phyloP scores from a whole-genome alignment of 352 stramenopile species.

The Globisporangium nunn region DNA sequence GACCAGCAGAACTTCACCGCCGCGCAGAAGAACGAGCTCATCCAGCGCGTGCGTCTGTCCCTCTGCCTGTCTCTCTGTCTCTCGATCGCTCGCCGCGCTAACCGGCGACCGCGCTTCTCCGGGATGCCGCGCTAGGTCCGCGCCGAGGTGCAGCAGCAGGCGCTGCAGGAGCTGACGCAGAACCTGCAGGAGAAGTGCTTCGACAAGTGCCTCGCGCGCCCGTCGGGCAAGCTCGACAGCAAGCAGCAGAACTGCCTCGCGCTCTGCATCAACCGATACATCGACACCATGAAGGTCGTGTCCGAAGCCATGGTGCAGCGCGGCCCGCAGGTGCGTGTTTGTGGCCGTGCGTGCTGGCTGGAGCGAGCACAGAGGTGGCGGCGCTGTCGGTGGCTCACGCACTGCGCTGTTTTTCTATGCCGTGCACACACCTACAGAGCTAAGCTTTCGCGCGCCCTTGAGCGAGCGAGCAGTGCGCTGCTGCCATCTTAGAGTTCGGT shows the following conservation, averaged over 20 bases:
- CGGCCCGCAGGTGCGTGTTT: slow-evolving; percentile 36
- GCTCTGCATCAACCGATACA: slow-evolving; percentile 87
- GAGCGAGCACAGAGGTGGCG: not conserved
- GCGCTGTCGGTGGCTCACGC: not conserved
- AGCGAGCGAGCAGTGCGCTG: not conserved
- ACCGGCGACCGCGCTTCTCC: too few relatives aligned
- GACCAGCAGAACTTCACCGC: slow-evolving; percentile 72
- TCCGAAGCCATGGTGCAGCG: slow-evolving; percentile 77
- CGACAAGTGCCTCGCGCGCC: slow-evolving; percentile 82
- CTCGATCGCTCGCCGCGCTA: not conserved
- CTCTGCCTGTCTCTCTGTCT: too few relatives aligned
- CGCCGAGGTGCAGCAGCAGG: slow-evolving; percentile 78
- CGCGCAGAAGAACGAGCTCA: slow-evolving; percentile 80
- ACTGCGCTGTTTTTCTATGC: not conserved
- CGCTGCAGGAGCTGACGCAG: slow-evolving; percentile 80
- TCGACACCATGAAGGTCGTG: slow-evolving; percentile 89
- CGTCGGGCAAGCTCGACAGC: slow-evolving; percentile 78
- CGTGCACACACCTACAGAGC: not conserved
- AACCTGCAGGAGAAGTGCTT: slow-evolving; percentile 89
- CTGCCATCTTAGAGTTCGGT: not conserved
- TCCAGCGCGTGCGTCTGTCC: slow-evolving; percentile 74
- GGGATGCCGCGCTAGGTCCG: slow-evolving; percentile 33
- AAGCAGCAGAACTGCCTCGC: slow-evolving; percentile 89
- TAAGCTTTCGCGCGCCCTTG: not conserved
- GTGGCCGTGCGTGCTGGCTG: not conserved